Evolutionary conservation across 495 filamentous ascomycete genomes (phyloP).

Genomic region (Penicillium riverlandense): DNA sequence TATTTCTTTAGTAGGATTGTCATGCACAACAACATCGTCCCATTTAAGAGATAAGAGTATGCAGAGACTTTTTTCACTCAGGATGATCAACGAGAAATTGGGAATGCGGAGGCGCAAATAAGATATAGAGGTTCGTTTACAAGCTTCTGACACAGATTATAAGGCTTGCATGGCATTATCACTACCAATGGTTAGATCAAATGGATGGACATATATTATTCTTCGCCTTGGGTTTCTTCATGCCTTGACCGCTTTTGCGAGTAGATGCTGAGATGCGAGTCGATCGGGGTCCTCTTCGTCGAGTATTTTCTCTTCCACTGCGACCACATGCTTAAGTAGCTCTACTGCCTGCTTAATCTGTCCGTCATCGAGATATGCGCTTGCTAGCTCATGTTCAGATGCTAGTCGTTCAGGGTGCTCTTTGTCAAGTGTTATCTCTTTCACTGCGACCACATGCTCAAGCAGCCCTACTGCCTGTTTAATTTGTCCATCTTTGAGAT

Average conservation of each 20-base stretch:
- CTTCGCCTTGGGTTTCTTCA: no score
- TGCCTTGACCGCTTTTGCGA: background rate
- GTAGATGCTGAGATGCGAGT: background rate
- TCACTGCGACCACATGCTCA: conserved; percentile 27
- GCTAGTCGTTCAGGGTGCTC: conserved; percentile 17
- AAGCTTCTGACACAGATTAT: no score
- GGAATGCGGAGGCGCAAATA: no score
- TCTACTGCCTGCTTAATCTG: conserved; percentile 20
- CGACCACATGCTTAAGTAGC: conserved; percentile 24
- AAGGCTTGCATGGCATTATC: no score
- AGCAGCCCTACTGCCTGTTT: conserved; percentile 15
- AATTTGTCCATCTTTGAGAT: conserved; percentile 15
- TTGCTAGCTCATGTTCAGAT: conserved; percentile 26
- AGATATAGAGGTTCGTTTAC: no score
- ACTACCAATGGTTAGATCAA: no score
- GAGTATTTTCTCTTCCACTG: conserved; percentile 6
- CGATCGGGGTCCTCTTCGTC: background rate
- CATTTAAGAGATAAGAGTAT: no score
- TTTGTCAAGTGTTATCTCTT: conserved; percentile 8
- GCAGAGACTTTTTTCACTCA: no score
- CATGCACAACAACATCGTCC: no score
- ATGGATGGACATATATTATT: no score
- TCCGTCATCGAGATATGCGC: conserved; percentile 15
- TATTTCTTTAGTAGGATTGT: no score
- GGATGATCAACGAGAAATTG: no score